Percentiles rank a stretch among this genome's conserved stretches.
phyloP scores from a whole-genome alignment of 2,329 filamentous ascomycete genomes.

The Celoporthe dispersa region DNA sequence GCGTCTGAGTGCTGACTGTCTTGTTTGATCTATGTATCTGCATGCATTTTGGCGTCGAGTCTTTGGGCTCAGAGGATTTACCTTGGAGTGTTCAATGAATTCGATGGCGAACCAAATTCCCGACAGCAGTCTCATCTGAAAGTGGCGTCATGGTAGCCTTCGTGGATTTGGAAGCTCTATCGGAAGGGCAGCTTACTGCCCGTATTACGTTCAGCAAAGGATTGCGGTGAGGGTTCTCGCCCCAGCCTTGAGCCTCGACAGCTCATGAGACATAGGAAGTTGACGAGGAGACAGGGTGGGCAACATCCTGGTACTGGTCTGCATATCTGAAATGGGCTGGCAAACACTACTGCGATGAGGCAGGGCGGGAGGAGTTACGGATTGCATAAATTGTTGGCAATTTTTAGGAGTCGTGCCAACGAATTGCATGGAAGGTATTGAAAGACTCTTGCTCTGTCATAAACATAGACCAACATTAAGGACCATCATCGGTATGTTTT shows the following conservation, averaged over 20 bases:
- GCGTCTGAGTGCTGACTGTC: slow-evolving; percentile 11
- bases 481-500: background rate
- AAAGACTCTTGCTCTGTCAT: background rate
- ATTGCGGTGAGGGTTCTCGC: background rate
- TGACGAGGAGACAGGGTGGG: background rate
- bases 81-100: background rate
- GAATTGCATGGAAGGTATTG: background rate
- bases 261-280: background rate
- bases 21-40: slow-evolving; percentile 10
- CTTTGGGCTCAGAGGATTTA: background rate
- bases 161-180: background rate
- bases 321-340: background rate
- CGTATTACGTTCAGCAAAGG: background rate
- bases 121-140: background rate
- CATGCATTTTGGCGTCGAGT: background rate
- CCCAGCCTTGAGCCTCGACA: background rate
- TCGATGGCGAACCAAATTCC: too few relatives aligned
- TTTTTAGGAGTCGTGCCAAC: background rate
- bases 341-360: background rate
- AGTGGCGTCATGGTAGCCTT: background rate
- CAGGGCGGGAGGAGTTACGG: background rate
- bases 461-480: background rate
- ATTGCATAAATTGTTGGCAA: slow-evolving; percentile 1
- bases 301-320: background rate
- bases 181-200: background rate